phyloP scores from a whole-genome alignment of 2,329 filamentous ascomycete species.

The Chaetomiaceae sp. region DNA sequence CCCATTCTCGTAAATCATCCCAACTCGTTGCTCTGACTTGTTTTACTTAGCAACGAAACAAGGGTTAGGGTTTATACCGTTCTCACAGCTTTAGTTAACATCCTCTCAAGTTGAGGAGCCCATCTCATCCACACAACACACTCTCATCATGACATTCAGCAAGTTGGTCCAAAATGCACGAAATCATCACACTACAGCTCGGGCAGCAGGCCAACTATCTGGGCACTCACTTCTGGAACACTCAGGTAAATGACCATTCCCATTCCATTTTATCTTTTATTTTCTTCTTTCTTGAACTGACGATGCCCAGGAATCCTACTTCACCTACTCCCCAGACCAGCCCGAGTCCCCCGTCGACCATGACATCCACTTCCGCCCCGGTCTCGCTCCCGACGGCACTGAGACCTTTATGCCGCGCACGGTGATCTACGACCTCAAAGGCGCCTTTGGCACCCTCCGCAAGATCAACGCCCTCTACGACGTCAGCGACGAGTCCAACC shows the following conservation, averaged over 20 bases:
- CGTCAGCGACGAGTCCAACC: conserved; percentile 30
- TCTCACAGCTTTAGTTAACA: background rate
- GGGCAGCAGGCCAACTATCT: conserved; percentile 91
- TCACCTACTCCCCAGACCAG: conserved; percentile 72
- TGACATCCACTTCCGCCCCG: conserved; percentile 83
- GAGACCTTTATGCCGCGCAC: conserved; percentile 92
- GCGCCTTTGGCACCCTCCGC: conserved; percentile 81
- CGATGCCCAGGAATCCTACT: conserved; percentile 78
- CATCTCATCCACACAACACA: background rate
- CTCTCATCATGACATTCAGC: background rate
- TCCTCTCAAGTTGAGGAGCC: background rate
- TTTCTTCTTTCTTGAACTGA: background rate
- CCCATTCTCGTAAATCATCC: too few species aligned
- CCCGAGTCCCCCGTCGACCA: conserved; percentile 65
- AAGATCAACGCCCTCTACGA: conserved; percentile 89
- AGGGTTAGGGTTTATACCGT: conserved; percentile 10
- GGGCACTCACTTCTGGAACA: conserved; percentile 96
- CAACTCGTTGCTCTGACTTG: too few species aligned
- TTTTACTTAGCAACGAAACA: background rate
- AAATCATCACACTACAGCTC: conserved; percentile 90
- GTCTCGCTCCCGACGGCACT: conserved; percentile 73
- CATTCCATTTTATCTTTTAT: background rate
- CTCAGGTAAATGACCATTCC: conserved; percentile 55
- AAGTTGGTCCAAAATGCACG: conserved; percentile 63
- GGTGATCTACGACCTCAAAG: conserved; percentile 91